Conservation (phyloP, 108 stramenopile species). For the Cylindrotheca fusiformis region DNA sequence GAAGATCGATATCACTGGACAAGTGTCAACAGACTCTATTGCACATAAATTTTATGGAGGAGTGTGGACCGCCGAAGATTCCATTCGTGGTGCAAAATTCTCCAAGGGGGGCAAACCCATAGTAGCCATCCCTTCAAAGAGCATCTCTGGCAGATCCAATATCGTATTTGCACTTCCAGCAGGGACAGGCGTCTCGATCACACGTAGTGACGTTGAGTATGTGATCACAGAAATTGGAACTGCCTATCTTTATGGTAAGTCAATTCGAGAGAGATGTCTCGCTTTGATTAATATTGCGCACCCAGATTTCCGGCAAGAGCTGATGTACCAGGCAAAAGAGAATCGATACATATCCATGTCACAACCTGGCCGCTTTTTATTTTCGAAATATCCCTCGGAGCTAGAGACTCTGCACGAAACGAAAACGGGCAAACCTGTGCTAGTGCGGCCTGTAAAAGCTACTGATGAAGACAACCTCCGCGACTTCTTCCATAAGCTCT, state of each 20-base stretch:
- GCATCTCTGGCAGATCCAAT: constrained; percentile 31
- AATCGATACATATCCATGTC: constrained; percentile 12
- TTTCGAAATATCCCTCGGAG: constrained; percentile 16
- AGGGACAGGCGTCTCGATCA: constrained; percentile 33
- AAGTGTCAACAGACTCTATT: constrained; percentile 43
- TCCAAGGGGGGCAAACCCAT: constrained; percentile 37
- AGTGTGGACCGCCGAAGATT: constrained; percentile 33
- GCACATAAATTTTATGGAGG: constrained; percentile 43
- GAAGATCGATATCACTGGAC: constrained; percentile 39
- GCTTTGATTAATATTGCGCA: constrained; percentile 39
- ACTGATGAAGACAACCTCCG: constrained; percentile 29
- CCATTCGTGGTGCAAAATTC: constrained; percentile 29
- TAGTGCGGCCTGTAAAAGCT: constrained; percentile 29
- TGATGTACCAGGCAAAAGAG: constrained; percentile 31
- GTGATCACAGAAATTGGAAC: constrained; percentile 33
- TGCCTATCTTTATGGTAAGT: constrained; percentile 38
- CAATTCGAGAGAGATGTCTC: constrained; percentile 37
- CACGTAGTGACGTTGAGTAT: constrained; percentile 36
- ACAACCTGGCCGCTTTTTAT: constrained; percentile 22
- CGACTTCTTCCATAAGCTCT: constrained; percentile 35
- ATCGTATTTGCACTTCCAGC: constrained; percentile 32
- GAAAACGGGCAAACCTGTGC: constrained; percentile 19
- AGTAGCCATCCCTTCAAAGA: constrained; percentile 28
- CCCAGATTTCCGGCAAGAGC: constrained; percentile 31
- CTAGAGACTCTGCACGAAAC: constrained; percentile 28